A percentile compares a stretch with the other conserved stretches of the same genome.
phyloP scores from a whole-genome alignment of 257 asterid genomes.

The Lavandula angustifolia region DNA sequence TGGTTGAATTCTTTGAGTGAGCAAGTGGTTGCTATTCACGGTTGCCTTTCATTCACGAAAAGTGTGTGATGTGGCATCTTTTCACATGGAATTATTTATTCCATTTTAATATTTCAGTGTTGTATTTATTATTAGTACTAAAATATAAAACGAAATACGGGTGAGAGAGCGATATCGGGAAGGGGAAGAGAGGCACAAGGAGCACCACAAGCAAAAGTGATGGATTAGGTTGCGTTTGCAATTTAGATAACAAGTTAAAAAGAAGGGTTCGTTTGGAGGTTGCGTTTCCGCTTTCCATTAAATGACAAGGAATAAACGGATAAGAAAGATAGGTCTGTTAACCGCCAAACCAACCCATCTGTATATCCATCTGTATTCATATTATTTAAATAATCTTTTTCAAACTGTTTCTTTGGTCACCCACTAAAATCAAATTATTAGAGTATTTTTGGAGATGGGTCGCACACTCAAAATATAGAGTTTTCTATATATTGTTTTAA shows the following conservation, averaged over 20 bases:
- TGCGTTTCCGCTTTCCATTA: slow-evolving; percentile 47
- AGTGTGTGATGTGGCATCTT: slow-evolving; percentile 51
- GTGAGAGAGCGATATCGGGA: neutral
- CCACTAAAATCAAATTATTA: no score
- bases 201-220: slow-evolving; percentile 53
- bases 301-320: slow-evolving; percentile 62
- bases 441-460: no score
- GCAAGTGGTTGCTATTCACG: slow-evolving; percentile 61
- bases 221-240: slow-evolving; percentile 59
- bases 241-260: slow-evolving; percentile 15
- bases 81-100: slow-evolving; percentile 12
- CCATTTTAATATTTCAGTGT: neutral
- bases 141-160: neutral
- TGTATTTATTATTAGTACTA: no score
- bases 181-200: slow-evolving; percentile 8
- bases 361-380: slow-evolving; percentile 20
- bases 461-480: no score
- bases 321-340: slow-evolving; percentile 60
- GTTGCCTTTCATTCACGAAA: slow-evolving; percentile 82
- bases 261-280: slow-evolving; percentile 20
- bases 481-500: no score
- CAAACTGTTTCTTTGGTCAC: slow-evolving; percentile 17
- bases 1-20: slow-evolving; percentile 55
- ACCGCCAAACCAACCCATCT: slow-evolving; percentile 45
- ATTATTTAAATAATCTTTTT: slow-evolving; percentile 15